phyloP scores from a whole-genome alignment of 371 early-diverging fungal species.

The Batrachochytrium dendrobatidis region DNA sequence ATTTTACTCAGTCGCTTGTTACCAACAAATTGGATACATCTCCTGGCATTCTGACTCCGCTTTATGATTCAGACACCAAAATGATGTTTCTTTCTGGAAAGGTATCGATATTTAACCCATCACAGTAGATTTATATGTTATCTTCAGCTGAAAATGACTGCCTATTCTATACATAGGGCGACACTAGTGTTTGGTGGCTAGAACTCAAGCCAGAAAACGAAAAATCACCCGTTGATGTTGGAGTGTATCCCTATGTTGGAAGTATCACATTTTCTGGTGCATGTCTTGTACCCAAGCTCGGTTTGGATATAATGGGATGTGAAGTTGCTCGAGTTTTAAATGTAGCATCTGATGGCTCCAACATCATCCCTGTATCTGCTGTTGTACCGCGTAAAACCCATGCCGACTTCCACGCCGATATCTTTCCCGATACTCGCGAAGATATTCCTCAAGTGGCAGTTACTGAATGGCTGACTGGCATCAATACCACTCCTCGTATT shows the following conservation, averaged over 20 bases:
- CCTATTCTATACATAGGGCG: slow-evolving; percentile 32
- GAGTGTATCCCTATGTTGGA: slow-evolving; percentile 26
- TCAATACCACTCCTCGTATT: slow-evolving; percentile 40
- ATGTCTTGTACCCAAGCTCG: slow-evolving; percentile 59
- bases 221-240: slow-evolving; percentile 16
- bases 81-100: slow-evolving; percentile 59
- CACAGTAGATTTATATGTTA: too few relatives aligned
- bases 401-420: slow-evolving; percentile 67
- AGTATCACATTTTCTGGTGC: slow-evolving; percentile 38
- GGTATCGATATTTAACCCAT: too few relatives aligned
- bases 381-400: slow-evolving; percentile 64
- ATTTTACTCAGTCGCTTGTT: slow-evolving; percentile 47
- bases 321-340: slow-evolving; percentile 62
- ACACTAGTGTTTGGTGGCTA: slow-evolving; percentile 56
- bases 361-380: slow-evolving; percentile 57
- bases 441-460: slow-evolving; percentile 42
- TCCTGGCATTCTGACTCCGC: slow-evolving; percentile 55
- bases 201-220: slow-evolving; percentile 34
- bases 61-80: slow-evolving; percentile 72
- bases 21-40: slow-evolving; percentile 51
- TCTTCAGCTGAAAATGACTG: too few relatives aligned
- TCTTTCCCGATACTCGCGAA: slow-evolving; percentile 70
- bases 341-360: slow-evolving; percentile 41
- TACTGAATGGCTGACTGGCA: slow-evolving; percentile 53
- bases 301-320: slow-evolving; percentile 65